Evolutionary conservation across 2,329 filamentous ascomycete genomes (phyloP).

Genomic region (Botrytis fragariae): DNA sequence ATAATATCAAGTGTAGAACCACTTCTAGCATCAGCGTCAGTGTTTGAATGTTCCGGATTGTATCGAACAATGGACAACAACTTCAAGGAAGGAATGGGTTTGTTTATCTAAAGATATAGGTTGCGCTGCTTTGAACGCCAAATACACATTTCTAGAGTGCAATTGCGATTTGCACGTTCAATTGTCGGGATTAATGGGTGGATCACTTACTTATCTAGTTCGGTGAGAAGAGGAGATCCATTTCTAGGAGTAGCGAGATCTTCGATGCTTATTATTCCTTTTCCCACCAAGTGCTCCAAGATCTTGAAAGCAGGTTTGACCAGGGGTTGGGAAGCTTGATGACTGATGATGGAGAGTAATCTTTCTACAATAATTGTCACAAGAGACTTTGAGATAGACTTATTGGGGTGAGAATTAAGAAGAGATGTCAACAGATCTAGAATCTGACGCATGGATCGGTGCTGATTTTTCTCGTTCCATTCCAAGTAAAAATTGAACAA

Average conservation of each 20-base stretch:
- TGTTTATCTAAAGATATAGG: not conserved
- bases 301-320: constrained; percentile 69
- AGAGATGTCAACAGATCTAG: constrained; percentile 56
- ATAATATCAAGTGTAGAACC: constrained; percentile 46
- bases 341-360: constrained; percentile 58
- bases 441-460: constrained; percentile 61
- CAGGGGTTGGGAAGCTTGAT: constrained; percentile 59
- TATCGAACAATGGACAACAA: not conserved
- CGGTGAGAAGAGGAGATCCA: not conserved
- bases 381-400: constrained; percentile 42
- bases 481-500: constrained; percentile 64
- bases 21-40: not conserved
- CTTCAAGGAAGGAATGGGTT: not conserved
- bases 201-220: not conserved
- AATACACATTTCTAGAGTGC: not conserved
- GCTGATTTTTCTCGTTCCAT: constrained; percentile 65
- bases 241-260: constrained; percentile 26
- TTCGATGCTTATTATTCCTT: constrained; percentile 49
- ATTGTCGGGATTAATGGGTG: not conserved
- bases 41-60: not conserved
- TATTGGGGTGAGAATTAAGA: constrained; percentile 49
- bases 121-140: not conserved
- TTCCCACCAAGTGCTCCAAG: constrained; percentile 63
- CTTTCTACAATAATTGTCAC: constrained; percentile 49
- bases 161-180: not conserved